Evolutionary conservation across 495 filamentous ascomycete species (phyloP).

Genomic region (Ramalina intermedia): DNA sequence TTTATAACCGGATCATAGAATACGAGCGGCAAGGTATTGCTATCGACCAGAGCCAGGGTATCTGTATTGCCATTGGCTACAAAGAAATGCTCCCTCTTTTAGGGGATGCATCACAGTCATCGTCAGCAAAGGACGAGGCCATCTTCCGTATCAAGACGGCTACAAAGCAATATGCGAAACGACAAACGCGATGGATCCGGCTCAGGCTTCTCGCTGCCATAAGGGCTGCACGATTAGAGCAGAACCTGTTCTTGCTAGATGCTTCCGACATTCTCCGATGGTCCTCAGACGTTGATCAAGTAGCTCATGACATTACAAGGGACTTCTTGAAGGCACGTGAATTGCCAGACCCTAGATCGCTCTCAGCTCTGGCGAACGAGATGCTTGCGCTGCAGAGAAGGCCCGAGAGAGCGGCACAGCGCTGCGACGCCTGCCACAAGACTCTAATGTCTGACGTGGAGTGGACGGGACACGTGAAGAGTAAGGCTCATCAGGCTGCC

Average conservation of each 20-base stretch:
- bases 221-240: slow-evolving; percentile 29
- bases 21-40: slow-evolving; percentile 31
- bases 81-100: slow-evolving; percentile 74
- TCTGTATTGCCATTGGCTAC: slow-evolving; percentile 93
- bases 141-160: slow-evolving; percentile 54
- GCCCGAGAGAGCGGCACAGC: slow-evolving; percentile 28
- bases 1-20: slow-evolving; percentile 39
- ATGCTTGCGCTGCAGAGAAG: slow-evolving; percentile 34
- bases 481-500: slow-evolving; percentile 42
- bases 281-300: slow-evolving; percentile 41
- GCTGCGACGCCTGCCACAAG: slow-evolving; percentile 61
- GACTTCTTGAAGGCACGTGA: slow-evolving; percentile 40
- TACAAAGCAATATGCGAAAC: slow-evolving; percentile 74
- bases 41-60: slow-evolving; percentile 62
- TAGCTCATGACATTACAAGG: slow-evolving; percentile 45
- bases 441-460: slow-evolving; percentile 53
- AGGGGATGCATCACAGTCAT: slow-evolving; percentile 26
- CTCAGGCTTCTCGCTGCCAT: slow-evolving; percentile 61
- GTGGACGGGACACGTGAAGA: slow-evolving; percentile 62
- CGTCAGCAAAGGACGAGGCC: slow-evolving; percentile 26
- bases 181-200: slow-evolving; percentile 75
- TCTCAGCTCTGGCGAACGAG: slow-evolving; percentile 45
- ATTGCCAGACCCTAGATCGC: slow-evolving; percentile 43
- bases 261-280: slow-evolving; percentile 48
- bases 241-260: slow-evolving; percentile 60